Base-by-base conservation (phyloP, 2,329 filamentous ascomycete species). In the Verruconis gallopava region DNA sequence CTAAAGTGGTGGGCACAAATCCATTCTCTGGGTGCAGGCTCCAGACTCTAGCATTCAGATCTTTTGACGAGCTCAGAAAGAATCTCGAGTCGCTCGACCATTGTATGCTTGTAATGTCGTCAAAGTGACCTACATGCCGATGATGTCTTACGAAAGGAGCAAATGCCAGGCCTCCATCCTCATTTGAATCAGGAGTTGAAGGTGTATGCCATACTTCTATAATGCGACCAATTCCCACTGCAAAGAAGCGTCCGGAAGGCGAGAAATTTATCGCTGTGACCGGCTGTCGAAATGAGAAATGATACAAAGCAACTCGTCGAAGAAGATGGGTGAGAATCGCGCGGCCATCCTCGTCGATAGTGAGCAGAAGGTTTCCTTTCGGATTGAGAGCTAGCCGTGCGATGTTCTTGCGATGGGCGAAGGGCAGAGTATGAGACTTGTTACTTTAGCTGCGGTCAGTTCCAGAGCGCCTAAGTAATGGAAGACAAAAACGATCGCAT, bases 81-180 rank as follows among this genome's bases (percentile, higher is more conserved):
- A 98, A 98, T 19, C 91, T 74, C 11, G 89, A 95, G 64, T 98
- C 93, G 59, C 77, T 81, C 5, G 91, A 96, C 91, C 93, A 98
- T 57, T 93, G 81, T 43, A 98, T 82, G 58, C 79, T 80, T 48
- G 79, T 77, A 11, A 96, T 81, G 13, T 73, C 74, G 58, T 96
- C 91, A 53, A 91, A 93, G 60, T 98, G 91, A 0, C 84, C 85
- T 1, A 78, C 79, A 52, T 93, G 85, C 40, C 81, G 81, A 50
- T 86, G 78, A 63, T 96, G 84, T 50, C 82, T 73, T 37, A 95
- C 79, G 53, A 98, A 98, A 0, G 91, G 91, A 15, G 91, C 88
- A 62, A 95, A 98, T 53, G 96, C 88, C 42, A 96, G 69, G 48
- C 88, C 85, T 46, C 85, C 88, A 46, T 81, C 79, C 37, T 71